These are phyloP conservation scores for Eucalyptus sp. DNA, from an alignment of 345 rosid species.

Conservation along the genomic window DNA sequence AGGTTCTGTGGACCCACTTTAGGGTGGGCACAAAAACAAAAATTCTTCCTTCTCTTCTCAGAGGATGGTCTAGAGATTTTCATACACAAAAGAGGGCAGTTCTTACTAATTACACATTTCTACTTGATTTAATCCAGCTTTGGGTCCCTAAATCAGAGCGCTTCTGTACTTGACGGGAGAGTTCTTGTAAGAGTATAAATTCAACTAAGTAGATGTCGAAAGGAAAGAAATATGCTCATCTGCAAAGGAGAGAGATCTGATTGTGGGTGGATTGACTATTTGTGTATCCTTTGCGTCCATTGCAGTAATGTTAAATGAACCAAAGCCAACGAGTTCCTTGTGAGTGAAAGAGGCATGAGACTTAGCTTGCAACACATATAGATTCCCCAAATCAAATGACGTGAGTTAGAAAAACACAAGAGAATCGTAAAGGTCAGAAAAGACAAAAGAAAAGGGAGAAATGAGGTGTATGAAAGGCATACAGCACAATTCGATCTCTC, in stretches of 20 bases:
- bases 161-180: neutral
- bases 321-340: neutral
- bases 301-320: neutral
- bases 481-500: constrained; percentile 3
- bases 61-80: neutral
- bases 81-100: neutral
- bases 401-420: neutral
- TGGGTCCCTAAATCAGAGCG: neutral
- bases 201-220: neutral
- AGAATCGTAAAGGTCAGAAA: neutral
- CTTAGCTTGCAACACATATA: neutral
- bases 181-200: neutral
- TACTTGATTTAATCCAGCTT: neutral
- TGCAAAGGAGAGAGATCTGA: neutral
- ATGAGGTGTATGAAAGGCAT: neutral
- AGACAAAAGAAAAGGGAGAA: neutral
- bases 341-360: neutral
- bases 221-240: neutral
- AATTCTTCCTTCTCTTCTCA: neutral
- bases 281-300: neutral
- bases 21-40: neutral
- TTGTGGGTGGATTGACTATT: neutral
- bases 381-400: neutral
- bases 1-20: neutral
- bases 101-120: neutral